Base-by-base conservation (phyloP, 345 rosid genomes). In the Diplotaxis tenuifolia region DNA sequence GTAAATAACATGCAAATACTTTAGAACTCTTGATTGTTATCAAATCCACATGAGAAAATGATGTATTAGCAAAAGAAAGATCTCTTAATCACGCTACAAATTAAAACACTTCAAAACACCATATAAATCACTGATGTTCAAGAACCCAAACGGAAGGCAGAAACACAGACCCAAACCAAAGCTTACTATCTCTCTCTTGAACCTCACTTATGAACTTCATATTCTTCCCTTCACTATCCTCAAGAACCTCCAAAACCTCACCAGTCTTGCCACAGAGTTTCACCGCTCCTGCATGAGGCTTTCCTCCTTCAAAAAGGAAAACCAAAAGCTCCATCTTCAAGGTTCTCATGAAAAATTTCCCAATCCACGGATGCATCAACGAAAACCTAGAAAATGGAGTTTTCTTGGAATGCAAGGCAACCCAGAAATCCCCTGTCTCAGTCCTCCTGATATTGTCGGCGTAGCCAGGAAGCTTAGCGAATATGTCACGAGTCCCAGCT, bases 371-470 rank as follows among this genome's bases (percentile, higher is more conserved):
- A 64, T 83, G 75, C 2, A 77, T 75, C 64, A 83, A 59, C 19
- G 74, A 60, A 64, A 84, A 40, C 72, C 78, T 82, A 15, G 79
- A 71, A 23, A 82, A 36, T 15, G 4, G 75, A 23, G 68, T 79
- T 86, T 86, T 80, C 47, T 76, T 84, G n/a, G 80, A 72, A 52
- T 83, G 82, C 6, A 84, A 62, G 38, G 86, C 89, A 1, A 85
- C 81, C 95, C 91, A 87, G 19, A 86, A 89, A 18, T 89, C 91
- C 1, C 97, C 93, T 1, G 68, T 69, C 2, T 65, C 34, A 22
- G 77, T 84, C 56, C 85, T 83, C 71, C 88, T 78, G 12, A 89
- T 81, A 65, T 87, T 92, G 72, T 88, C 90, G 0, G 92, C 83
- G 36, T 82, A 81, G 55, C 93, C 93, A 0, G 87, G 85, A 23